Evolutionary conservation across 1,284 basidiomycete species (phyloP).

Genomic region (Stereum hirsutum): DNA sequence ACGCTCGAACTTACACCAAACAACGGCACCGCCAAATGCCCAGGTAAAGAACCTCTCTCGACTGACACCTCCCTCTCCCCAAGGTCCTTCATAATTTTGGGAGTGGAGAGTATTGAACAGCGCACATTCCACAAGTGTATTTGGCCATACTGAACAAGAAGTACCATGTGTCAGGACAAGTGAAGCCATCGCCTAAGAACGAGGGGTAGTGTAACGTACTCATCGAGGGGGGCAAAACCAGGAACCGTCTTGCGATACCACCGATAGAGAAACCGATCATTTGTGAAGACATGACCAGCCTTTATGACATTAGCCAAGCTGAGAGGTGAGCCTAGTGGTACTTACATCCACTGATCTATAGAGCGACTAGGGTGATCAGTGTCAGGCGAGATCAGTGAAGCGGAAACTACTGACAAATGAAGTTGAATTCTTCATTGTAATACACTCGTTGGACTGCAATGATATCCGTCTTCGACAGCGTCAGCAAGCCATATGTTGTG

Average conservation of each 20-base stretch:
- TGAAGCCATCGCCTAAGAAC: background rate
- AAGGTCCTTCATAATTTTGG: constrained; percentile 37
- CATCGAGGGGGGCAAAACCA: constrained; percentile 85
- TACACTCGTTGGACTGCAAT: constrained; percentile 64
- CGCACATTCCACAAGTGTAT: constrained; percentile 54
- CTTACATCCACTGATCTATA: constrained; percentile 65
- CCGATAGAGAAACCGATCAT: constrained; percentile 67
- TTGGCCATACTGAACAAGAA: constrained; percentile 56
- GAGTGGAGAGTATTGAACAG: constrained; percentile 55
- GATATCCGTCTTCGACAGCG: constrained; percentile 45
- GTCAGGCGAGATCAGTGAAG: constrained; percentile 14
- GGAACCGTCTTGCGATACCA: constrained; percentile 67
- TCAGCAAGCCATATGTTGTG: constrained; percentile 6
- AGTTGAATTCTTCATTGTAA: constrained; percentile 53
- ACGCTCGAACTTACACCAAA: constrained; percentile 23
- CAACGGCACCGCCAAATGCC: constrained; percentile 28
- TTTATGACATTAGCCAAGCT: too few species aligned
- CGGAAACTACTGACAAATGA: constrained; percentile 39
- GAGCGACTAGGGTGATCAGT: background rate
- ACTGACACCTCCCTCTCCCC: constrained; percentile 30
- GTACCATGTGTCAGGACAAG: constrained; percentile 2
- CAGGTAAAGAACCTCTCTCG: constrained; percentile 44
- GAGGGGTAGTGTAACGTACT: constrained; percentile 17
- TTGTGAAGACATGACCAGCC: constrained; percentile 71
- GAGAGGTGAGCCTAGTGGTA: too few species aligned